Evolutionary conservation across 2,329 filamentous ascomycete genomes (phyloP).

Genomic region (Fusarium piperis): DNA sequence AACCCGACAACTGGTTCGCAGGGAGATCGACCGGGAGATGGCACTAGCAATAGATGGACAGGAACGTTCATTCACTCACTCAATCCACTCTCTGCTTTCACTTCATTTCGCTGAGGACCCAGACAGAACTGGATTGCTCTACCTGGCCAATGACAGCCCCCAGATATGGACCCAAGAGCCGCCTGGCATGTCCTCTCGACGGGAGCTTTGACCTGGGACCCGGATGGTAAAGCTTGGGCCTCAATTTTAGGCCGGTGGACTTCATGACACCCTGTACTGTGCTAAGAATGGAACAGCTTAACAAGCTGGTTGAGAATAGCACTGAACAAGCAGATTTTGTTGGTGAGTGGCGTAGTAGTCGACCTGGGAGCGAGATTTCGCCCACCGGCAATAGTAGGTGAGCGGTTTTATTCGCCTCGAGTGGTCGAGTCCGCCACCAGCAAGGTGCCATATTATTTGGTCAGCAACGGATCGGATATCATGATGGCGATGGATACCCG

Average conservation of each 20-base stretch:
- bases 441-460: background rate
- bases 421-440: background rate
- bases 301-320: background rate
- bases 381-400: background rate
- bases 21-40: conserved; percentile 20
- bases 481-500: conserved; percentile 17
- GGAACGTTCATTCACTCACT: background rate
- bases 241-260: background rate
- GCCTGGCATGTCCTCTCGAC: background rate
- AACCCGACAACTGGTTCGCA: background rate
- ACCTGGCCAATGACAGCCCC: conserved; percentile 29
- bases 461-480: conserved; percentile 16
- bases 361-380: background rate
- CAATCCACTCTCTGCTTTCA: conserved; percentile 26
- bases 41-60: background rate
- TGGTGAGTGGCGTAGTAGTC: background rate
- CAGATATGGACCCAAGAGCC: conserved; percentile 24
- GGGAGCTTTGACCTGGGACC: background rate
- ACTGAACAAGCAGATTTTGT: background rate
- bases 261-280: background rate
- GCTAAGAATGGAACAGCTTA: background rate
- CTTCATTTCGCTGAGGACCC: conserved; percentile 35
- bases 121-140: conserved; percentile 8
- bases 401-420: background rate
- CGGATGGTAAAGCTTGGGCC: conserved; percentile 15